A percentile compares a stretch with the other conserved stretches of the same genome.
phyloP scores from a whole-genome alignment of 1,284 basidiomycete genomes.

The Anthracocystis setariae region DNA sequence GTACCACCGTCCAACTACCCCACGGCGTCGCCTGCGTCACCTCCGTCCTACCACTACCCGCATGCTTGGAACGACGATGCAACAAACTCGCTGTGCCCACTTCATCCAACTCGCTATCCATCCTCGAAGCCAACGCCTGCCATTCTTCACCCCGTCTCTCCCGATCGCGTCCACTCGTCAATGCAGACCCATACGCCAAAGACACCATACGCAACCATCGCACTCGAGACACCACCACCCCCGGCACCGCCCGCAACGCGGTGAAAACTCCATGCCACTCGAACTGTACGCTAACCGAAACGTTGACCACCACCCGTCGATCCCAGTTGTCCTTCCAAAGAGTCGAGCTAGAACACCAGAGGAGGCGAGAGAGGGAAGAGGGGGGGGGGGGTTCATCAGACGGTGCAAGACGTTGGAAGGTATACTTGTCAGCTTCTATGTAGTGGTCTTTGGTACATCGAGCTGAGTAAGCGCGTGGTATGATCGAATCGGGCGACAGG shows the following conservation, averaged over 20 bases:
- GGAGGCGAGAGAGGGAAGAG: background rate
- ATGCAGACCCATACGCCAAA: background rate
- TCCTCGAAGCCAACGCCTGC: conserved; percentile 26
- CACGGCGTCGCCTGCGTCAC: conserved; percentile 6
- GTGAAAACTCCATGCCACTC: conserved; percentile 17
- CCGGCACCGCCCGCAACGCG: conserved; percentile 12
- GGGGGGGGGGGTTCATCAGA: background rate
- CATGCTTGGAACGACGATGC: conserved; percentile 25
- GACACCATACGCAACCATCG: conserved; percentile 4
- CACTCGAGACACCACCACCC: too few species aligned
- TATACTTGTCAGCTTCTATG: conserved; percentile 26
- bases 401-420: conserved; percentile 8
- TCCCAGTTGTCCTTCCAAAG: conserved; percentile 36
- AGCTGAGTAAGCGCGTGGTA: background rate
- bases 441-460: background rate
- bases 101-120: conserved; percentile 38
- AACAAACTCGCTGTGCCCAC: conserved; percentile 29
- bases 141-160: conserved; percentile 9
- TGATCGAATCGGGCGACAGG: background rate
- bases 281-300: conserved; percentile 20
- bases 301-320: conserved; percentile 27
- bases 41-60: conserved; percentile 20
- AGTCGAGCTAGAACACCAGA: conserved; percentile 10
- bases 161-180: background rate
- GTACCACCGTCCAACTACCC: conserved; percentile 7